Conservation (phyloP, 75 land plant species). For the Azolla pinnata region DNA sequence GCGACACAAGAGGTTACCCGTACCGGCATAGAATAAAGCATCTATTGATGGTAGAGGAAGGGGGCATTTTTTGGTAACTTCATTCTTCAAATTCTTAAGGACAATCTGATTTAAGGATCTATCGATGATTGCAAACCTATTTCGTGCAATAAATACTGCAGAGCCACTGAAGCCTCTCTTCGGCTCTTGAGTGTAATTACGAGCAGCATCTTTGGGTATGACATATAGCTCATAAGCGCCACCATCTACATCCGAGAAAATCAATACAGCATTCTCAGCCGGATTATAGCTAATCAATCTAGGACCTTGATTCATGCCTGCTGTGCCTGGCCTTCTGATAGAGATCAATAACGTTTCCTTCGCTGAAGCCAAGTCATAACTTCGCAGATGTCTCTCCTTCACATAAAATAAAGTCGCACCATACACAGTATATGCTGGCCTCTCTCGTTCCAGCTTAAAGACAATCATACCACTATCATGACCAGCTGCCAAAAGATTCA, state of each 20-base stretch:
- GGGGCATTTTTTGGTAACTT: conserved; percentile 24
- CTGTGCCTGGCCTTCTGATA: conserved; percentile 44
- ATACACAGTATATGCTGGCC: conserved; percentile 35
- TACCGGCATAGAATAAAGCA: conserved; percentile 39
- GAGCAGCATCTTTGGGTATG: conserved; percentile 43
- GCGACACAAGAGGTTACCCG: conserved; percentile 37
- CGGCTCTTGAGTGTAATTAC: conserved; percentile 48
- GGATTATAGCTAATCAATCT: conserved; percentile 55
- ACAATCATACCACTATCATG: conserved; percentile 65
- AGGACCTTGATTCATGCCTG: conserved; percentile 47
- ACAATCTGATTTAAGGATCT: conserved; percentile 45
- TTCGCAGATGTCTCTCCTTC: conserved; percentile 37
- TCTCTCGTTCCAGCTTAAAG: conserved; percentile 41
- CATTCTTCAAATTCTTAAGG: conserved; percentile 46
- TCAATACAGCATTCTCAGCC: conserved; percentile 61
- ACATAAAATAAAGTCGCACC: conserved; percentile 31
- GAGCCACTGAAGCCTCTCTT: conserved; percentile 54
- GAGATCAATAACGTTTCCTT: conserved; percentile 34
- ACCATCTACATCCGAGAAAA: conserved; percentile 63
- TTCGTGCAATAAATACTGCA: conserved; percentile 64
- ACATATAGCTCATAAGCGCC: conserved; percentile 59
- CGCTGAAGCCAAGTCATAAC: conserved; percentile 30
- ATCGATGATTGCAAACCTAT: conserved; percentile 57
- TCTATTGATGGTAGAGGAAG: conserved; percentile 24
- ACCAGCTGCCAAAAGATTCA: conserved; percentile 65